These are phyloP conservation scores for Aspergillus fumigatiaffinis DNA, from an alignment of 2,329 filamentous ascomycete species.

Conservation along the genomic window DNA sequence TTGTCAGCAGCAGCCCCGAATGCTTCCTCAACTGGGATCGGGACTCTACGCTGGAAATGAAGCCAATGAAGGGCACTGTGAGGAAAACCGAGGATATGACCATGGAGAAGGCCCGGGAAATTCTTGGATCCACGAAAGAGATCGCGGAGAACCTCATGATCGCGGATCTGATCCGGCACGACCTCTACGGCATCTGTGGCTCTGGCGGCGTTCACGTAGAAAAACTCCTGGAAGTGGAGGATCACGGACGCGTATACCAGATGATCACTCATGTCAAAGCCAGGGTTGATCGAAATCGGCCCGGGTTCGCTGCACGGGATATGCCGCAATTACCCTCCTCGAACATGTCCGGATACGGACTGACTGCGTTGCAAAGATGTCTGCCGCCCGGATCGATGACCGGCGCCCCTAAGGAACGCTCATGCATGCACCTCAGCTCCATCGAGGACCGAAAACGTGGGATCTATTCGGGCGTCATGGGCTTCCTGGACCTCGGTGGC, in stretches of 20 bases:
- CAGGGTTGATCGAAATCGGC: constrained; percentile 27
- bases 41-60: constrained; percentile 54
- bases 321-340: constrained; percentile 27
- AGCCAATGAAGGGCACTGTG: constrained; percentile 97
- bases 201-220: constrained; percentile 69
- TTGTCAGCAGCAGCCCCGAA: constrained; percentile 83
- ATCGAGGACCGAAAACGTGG: constrained; percentile 65
- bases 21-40: constrained; percentile 73
- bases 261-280: constrained; percentile 87
- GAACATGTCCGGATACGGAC: constrained; percentile 46
- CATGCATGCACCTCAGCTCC: constrained; percentile 72
- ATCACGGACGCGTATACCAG: constrained; percentile 86
- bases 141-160: constrained; percentile 98
- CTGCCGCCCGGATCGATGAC: constrained; percentile 95
- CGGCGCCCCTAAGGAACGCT: constrained; percentile 89
- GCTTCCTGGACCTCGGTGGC: constrained; percentile 83
- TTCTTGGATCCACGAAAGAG: constrained; percentile 81
- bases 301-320: constrained; percentile 29
- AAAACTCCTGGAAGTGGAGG: constrained; percentile 79
- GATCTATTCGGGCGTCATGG: constrained; percentile 83
- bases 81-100: constrained; percentile 68
- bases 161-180: constrained; percentile 91
- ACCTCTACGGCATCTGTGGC: constrained; percentile 80
- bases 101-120: constrained; percentile 64
- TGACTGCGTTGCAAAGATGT: constrained; percentile 72